Base-by-base conservation (phyloP, 2,329 filamentous ascomycete genomes). In the Magnaporthiopsis incrustans region DNA sequence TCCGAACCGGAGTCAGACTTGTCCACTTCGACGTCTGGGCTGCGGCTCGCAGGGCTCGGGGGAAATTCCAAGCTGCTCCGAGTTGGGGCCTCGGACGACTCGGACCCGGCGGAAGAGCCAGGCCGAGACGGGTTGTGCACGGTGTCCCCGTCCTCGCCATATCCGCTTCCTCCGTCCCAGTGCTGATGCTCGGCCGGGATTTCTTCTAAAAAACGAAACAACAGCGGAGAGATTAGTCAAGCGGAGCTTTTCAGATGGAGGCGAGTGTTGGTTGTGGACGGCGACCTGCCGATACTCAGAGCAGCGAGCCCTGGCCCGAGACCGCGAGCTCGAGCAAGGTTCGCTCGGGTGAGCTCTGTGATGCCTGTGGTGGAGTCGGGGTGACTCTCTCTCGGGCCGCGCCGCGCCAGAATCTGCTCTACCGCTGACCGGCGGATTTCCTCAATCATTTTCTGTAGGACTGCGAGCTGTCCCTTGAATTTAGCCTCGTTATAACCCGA, bases 311-410 rank as follows among this genome's bases (percentile, higher is more conserved):
- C 22, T n/a, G 6, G 18, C 44, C 18, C 44, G 44, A n/a, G 6
- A 53, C 10, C 22, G 1, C 8, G 44, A 53, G 44, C 4, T n/a
- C 22, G 44, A n/a, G 3, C 44, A n/a, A n/a, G 44, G 22, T n/a
- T n/a, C 8, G 5, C 2, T 4, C 8, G 6, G 8, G 22, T 53
- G 18, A 53, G 22, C 44, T 27, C 30, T 4, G 33, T 61, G 15
- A 61, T 61, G 60, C 26, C 60, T 22, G 60, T 61, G 33, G 26
- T 44, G 3, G 60, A 61, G 12, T 61, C 60, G 4, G n/a, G 60
- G n/a, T 61, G 60, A 11, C 22, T 22, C 4, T 15, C 27, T 2
- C n/a, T 7, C 27, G 60, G 35, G 12, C 14, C 33, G 3, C 33
- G 25, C 35, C 60, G 8, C 15, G 8, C 22, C 2, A 3, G 22